Base-by-base conservation (phyloP, 257 asterid genomes). In the Ballota nigra region DNA sequence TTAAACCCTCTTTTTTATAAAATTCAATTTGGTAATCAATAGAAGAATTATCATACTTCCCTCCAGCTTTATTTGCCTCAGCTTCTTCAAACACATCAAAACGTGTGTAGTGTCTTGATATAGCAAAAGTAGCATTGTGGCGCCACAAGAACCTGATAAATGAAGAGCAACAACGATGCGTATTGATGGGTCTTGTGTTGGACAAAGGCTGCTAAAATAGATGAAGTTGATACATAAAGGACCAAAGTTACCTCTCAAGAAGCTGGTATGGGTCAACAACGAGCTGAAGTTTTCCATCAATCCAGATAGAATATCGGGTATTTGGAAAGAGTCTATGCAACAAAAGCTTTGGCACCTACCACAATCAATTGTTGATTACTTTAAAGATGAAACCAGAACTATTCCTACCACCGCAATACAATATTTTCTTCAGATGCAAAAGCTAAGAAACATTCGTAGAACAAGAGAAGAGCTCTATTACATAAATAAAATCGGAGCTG, bases 51-150 rank as follows among this genome's bases (percentile, higher is more conserved):
- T 88, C 87, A 49, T 95, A 95, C 63, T 92, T 92, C 73, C 90
- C 92, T 64, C 88, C 96, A 81, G 87, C 96, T 82, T 92, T 95
- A 79, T 95, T 95, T 52, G 98, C 98, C 81, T 88, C 98, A 5
- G 98, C 99, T 85, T 95, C 99, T 83, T 81, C 90, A 73, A 88
- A 92, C 67, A 95, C 99, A 38, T 89, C 97, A 79, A 92, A 92
- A 68, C 97, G 97, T 28, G 76, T 80, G 40, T 95, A 92, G 79
- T 95, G 99, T 73, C 90, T 86, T 34, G 98, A 95, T 82, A 95
- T 95, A 28, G 99, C 98, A 79, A 84, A 92, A 18, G 97, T 81
- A 59, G 96, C 96, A 81, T 86, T 92, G 58, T 86, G 87, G 71
- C 98, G 87, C 99, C 97, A 92, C 86, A 95, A 84, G 83, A 95